phyloP scores from a whole-genome alignment of 176 grass and related monocot genomes.

The Poa pratensis region DNA sequence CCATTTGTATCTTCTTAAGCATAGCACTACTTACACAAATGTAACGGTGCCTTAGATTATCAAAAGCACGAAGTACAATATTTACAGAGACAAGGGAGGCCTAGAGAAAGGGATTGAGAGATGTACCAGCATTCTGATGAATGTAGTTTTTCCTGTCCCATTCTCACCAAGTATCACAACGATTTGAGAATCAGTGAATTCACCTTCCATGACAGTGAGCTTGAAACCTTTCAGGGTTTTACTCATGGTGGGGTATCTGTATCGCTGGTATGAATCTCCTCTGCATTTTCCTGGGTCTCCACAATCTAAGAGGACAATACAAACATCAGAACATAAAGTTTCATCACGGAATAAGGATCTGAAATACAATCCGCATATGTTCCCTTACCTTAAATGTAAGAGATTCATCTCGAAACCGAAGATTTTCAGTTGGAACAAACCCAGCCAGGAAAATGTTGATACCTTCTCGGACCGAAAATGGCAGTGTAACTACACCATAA shows the following conservation, averaged over 20 bases:
- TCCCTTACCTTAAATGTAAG: constrained; percentile 79
- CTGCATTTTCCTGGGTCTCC: constrained; percentile 79
- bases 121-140: constrained; percentile 77
- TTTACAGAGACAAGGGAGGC: too few species aligned
- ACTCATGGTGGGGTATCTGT: constrained; percentile 79
- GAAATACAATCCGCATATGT: too few species aligned
- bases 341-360: too few species aligned
- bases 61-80: too few species aligned
- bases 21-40: too few species aligned
- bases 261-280: constrained; percentile 80
- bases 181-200: constrained; percentile 88
- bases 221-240: constrained; percentile 81
- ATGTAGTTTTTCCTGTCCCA: constrained; percentile 89
- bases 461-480: constrained; percentile 84
- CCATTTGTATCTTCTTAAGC: too few species aligned
- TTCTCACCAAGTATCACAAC: constrained; percentile 44
- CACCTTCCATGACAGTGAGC: constrained; percentile 63
- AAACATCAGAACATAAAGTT: too few species aligned
- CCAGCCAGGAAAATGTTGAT: constrained; percentile 89
- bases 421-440: constrained; percentile 88
- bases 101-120: too few species aligned
- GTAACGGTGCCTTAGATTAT: too few species aligned
- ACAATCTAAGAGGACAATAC: constrained; percentile 52
- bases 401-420: constrained; percentile 82
- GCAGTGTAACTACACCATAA: constrained; percentile 53